These are phyloP conservation scores for Nymphaea colorata DNA, from an alignment of 164 flowering plant genomes.

Conservation along the genomic window DNA sequence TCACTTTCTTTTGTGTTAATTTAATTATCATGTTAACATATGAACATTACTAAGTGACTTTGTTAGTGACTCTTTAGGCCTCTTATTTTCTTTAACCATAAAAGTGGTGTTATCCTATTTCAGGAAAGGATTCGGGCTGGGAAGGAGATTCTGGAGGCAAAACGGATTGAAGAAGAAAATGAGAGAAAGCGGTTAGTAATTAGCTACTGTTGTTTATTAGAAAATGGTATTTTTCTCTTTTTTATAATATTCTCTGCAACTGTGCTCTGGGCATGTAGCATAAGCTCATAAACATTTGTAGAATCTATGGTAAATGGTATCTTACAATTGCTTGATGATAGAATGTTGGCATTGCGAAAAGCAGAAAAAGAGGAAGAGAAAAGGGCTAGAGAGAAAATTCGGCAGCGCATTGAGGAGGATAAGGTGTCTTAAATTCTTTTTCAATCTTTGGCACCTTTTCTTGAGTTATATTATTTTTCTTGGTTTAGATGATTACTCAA, in stretches of 20 bases:
- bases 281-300: too few relatives aligned
- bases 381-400: constrained; percentile 95
- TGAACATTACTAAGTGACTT: too few relatives aligned
- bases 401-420: constrained; percentile 94
- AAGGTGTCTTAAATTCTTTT: constrained; percentile 34
- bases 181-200: constrained; percentile 86
- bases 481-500: too few relatives aligned
- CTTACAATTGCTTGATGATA: constrained; percentile 9
- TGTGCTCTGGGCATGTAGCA: too few relatives aligned
- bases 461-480: background rate
- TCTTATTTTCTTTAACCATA: too few relatives aligned
- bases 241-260: too few relatives aligned
- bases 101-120: background rate
- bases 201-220: background rate
- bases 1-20: too few relatives aligned
- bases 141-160: constrained; percentile 94
- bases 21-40: too few relatives aligned
- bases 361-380: constrained; percentile 98
- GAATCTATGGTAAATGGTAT: too few relatives aligned
- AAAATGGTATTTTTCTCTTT: too few relatives aligned
- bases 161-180: constrained; percentile 94
- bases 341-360: constrained; percentile 77
- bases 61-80: too few relatives aligned
- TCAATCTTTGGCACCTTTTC: background rate
- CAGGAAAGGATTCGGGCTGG: constrained; percentile 95